These are phyloP conservation scores for Xylaria arbuscula DNA, from an alignment of 2,329 filamentous ascomycete species.

Conservation along the genomic window DNA sequence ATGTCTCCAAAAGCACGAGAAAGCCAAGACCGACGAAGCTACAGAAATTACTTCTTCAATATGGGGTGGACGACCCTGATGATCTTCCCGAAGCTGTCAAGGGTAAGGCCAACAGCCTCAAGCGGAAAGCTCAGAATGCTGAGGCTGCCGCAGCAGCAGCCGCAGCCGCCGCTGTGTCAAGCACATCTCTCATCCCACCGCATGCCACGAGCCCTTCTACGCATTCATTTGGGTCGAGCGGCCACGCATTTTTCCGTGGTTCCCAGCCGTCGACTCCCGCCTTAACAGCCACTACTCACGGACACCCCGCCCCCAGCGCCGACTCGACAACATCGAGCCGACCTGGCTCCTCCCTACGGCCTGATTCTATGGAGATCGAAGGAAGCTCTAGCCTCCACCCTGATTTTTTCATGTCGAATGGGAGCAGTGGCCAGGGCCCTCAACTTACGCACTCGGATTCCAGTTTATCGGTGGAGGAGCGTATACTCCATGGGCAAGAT, in stretches of 20 bases:
- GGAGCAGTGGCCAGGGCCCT: conserved; percentile 53
- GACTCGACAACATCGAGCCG: conserved; percentile 52
- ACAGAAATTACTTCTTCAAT: conserved; percentile 90
- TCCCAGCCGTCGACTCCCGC: conserved; percentile 55
- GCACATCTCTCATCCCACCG: conserved; percentile 39
- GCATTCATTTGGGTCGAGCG: conserved; percentile 50
- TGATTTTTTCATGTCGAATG: conserved; percentile 55
- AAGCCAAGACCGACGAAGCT: conserved; percentile 97
- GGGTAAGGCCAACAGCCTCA: conserved; percentile 78
- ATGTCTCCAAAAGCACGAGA: conserved; percentile 88
- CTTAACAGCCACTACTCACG: conserved; percentile 50
- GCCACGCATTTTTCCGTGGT: conserved; percentile 51
- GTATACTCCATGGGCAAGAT: conserved; percentile 60
- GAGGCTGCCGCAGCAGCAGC: conserved; percentile 59
- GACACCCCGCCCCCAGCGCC: conserved; percentile 50
- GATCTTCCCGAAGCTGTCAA: conserved; percentile 86
- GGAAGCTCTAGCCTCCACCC: conserved; percentile 53
- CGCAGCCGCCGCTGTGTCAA: conserved; percentile 38
- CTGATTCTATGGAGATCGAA: conserved; percentile 57
- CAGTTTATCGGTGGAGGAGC: conserved; percentile 61
- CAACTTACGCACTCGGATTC: conserved; percentile 56
- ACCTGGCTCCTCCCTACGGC: conserved; percentile 49
- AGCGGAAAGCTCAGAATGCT: conserved; percentile 75
- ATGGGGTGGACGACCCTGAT: conserved; percentile 90
- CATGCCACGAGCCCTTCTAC: conserved; percentile 52